A percentile compares a stretch with the other conserved stretches of the same genome.
Evolutionary conservation across 1,284 basidiomycete species (phyloP).

Genomic region (Exobasidium cylindrosporum): DNA sequence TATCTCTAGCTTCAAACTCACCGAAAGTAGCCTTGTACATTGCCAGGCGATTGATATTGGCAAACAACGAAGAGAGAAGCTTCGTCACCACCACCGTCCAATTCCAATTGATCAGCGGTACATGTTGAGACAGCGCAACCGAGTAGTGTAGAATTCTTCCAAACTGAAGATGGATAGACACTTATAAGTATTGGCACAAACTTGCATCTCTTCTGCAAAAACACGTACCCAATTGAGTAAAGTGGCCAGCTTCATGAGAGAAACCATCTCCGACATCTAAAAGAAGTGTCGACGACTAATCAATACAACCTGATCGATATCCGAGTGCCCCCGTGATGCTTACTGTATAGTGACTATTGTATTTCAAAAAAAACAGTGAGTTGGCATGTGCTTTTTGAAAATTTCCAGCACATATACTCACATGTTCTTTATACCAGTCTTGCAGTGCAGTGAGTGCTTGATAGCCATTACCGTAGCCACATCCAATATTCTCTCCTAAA

Average conservation of each 20-base stretch:
- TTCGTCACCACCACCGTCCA: neutral
- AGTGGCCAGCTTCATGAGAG: neutral
- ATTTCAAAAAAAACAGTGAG: no score
- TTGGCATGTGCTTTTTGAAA: no score
- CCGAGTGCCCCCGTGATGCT: neutral
- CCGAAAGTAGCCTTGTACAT: neutral
- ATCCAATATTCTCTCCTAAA: neutral
- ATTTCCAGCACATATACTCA: no score
- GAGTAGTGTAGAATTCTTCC: neutral
- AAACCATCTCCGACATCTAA: neutral
- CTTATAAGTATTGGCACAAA: no score
- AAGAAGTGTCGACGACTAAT: neutral
- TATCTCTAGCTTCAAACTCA: neutral
- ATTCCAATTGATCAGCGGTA: neutral
- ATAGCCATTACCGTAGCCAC: neutral
- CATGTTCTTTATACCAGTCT: slow-evolving; percentile 2
- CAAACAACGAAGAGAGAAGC: neutral
- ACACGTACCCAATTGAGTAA: neutral
- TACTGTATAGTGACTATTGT: neutral
- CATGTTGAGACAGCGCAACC: neutral
- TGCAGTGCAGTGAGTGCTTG: neutral
- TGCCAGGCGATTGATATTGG: neutral
- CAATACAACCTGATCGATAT: neutral
- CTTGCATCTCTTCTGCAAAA: no score
- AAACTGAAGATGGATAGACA: neutral